Percentiles rank a stretch among this genome's conserved stretches.
These are phyloP conservation scores for Physcomitrium patens DNA, from an alignment of 225 moss, liverwort and hornwort genomes.

Conservation along the genomic window DNA sequence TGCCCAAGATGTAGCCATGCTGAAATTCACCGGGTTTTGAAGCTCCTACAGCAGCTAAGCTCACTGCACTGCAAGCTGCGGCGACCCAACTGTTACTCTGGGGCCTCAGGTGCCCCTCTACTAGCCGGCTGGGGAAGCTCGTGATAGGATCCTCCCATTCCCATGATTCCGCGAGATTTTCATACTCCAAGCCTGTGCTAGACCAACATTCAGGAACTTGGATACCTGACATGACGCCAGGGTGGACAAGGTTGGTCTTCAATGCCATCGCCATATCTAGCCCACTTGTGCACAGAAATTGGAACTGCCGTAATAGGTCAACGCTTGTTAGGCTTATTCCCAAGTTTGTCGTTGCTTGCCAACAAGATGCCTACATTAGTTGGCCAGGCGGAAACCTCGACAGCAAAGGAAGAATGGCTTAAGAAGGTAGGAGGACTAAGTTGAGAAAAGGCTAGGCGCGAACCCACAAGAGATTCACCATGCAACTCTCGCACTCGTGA, in stretches of 20 bases:
- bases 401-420: not conserved
- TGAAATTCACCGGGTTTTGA: slow-evolving; percentile 22
- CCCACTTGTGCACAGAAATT: slow-evolving; percentile 11
- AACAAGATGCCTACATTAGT: slow-evolving; percentile 2
- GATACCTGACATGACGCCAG: slow-evolving; percentile 27
- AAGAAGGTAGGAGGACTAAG: too few relatives aligned
- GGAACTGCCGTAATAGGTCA: not conserved
- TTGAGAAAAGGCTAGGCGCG: too few relatives aligned
- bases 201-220: slow-evolving; percentile 52
- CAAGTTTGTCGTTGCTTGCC: not conserved
- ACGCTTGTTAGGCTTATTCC: slow-evolving; percentile 7
- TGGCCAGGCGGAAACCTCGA: not conserved
- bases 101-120: slow-evolving; percentile 30
- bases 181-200: slow-evolving; percentile 45
- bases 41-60: slow-evolving; percentile 26
- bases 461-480: too few relatives aligned
- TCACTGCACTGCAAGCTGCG: slow-evolving; percentile 44
- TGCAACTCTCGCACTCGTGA: too few relatives aligned
- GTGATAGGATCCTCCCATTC: slow-evolving; percentile 67
- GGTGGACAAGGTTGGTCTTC: slow-evolving; percentile 35
- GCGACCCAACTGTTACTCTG: slow-evolving; percentile 48
- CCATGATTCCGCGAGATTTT: slow-evolving; percentile 53
- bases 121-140: slow-evolving; percentile 43
- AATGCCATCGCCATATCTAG: slow-evolving; percentile 53
- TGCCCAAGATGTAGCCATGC: slow-evolving; percentile 25